Conservation (phyloP, 1,284 basidiomycete species). For the Pseudozyma hubeiensis region DNA sequence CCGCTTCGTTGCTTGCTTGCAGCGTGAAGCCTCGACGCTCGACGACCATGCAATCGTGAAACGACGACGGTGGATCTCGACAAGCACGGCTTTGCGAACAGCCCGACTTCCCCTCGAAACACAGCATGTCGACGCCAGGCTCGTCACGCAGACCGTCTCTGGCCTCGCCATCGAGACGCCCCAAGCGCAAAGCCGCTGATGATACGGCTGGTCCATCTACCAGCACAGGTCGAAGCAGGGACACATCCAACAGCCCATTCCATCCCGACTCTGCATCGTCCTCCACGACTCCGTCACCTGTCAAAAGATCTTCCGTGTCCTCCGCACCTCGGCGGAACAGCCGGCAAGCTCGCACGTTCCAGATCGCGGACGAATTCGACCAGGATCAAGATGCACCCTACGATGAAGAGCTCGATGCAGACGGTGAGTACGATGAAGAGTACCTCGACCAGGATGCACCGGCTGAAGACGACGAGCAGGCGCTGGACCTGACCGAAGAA, state of each 20-base stretch:
- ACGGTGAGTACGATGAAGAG: slow-evolving; percentile 33
- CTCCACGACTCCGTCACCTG: slow-evolving; percentile 11
- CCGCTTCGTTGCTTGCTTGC: no score
- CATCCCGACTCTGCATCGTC: slow-evolving; percentile 9
- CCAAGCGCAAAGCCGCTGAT: slow-evolving; percentile 25
- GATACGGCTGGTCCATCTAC: slow-evolving; percentile 4
- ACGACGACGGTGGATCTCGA: neutral
- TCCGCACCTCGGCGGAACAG: slow-evolving; percentile 19
- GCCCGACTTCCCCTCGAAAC: neutral
- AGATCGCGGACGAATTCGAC: slow-evolving; percentile 19
- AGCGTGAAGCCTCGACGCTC: neutral
- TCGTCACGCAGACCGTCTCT: slow-evolving; percentile 15
- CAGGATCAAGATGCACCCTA: slow-evolving; percentile 22
- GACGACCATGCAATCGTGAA: slow-evolving; percentile 10
- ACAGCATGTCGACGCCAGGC: slow-evolving; percentile 17
- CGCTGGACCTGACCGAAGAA: neutral
- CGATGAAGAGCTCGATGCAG: slow-evolving; percentile 35
- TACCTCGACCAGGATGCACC: slow-evolving; percentile 16
- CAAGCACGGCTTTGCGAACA: neutral
- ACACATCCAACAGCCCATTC: slow-evolving; percentile 10
- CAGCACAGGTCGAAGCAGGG: slow-evolving; percentile 2
- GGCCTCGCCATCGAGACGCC: slow-evolving; percentile 10
- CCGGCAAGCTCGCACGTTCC: slow-evolving; percentile 22
- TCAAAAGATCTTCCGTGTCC: slow-evolving; percentile 9
- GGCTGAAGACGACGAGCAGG: slow-evolving; percentile 6